phyloP scores from a whole-genome alignment of 768 basidiomycete genomes.

The Suillus occidentalis region DNA sequence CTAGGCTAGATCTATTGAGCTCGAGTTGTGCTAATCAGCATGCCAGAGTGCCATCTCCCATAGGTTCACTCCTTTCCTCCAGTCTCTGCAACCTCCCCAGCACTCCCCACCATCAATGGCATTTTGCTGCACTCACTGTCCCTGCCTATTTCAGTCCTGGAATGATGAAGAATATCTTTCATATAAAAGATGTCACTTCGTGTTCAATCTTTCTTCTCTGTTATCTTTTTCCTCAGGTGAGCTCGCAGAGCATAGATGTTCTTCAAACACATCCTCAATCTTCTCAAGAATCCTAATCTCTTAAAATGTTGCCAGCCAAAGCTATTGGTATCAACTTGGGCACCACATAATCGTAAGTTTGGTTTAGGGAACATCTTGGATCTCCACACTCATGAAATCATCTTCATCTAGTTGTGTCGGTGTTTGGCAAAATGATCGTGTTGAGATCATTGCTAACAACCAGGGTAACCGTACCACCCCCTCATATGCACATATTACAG shows the following conservation, averaged over 20 bases:
- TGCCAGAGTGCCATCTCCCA: too few species aligned
- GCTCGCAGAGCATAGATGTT: constrained; percentile 8
- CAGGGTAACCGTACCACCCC: constrained; percentile 95
- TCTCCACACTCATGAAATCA: constrained; percentile 13
- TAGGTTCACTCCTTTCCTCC: too few species aligned
- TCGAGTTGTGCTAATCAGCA: too few species aligned
- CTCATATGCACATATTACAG: too few species aligned
- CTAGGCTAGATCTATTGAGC: too few species aligned
- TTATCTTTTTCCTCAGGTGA: constrained; percentile 21
- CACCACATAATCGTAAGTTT: constrained; percentile 86
- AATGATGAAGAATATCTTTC: constrained; percentile 28
- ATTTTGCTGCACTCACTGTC: too few species aligned
- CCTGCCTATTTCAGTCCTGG: constrained; percentile 36
- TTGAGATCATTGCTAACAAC: constrained; percentile 97
- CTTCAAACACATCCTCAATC: background rate
- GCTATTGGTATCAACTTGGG: constrained; percentile 90
- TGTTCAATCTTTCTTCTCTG: constrained; percentile 11
- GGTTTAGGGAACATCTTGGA: background rate
- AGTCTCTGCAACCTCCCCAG: too few species aligned
- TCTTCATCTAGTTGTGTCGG: constrained; percentile 79
- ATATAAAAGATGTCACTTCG: constrained; percentile 28
- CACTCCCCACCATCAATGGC: too few species aligned
- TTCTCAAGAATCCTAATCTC: background rate
- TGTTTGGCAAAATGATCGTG: constrained; percentile 99
- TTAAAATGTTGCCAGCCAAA: constrained; percentile 44